Base-by-base conservation (phyloP, 2,329 filamentous ascomycete species). In the Phialophora macrospora region DNA sequence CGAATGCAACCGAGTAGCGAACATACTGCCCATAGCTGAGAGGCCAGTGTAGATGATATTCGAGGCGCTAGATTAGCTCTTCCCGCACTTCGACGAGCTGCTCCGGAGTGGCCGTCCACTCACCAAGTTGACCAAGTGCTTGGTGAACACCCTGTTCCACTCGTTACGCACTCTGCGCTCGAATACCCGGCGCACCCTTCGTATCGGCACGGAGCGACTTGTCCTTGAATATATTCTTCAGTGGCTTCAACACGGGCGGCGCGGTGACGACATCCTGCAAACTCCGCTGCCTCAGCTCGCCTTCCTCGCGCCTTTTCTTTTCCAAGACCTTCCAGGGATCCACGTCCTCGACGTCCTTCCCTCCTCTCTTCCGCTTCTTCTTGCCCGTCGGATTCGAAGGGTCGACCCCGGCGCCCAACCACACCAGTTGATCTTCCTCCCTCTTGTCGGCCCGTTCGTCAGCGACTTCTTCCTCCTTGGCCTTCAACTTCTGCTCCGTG, bases 311-410 rank as follows among this genome's bases (percentile, higher is more conserved):
- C 63, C 88, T 82, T 79, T 87, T 87, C 75, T 84, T 83, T 75
- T 89, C 89, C 70, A 97, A 77, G 67, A 87, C 87, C 51, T 85
- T 87, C 92, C 92, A 96, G 0, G 92, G 91, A 76, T 94, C 91
- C 52, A 89, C 87, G 9, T 88, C 85, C 9, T 62, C 63, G 49
- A 83, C 82, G 28, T 81, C 82, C 55, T 75, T 79, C 4, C 60
- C 72, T 17, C 79, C 80, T 14, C 67, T 64, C 5, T 65, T 73
- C 26, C 64, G 59, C 56, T 80, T 79, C 72, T 79, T 78, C 75
- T 73, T 79, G 78, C 72, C 26, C 8, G 5, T 38, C 12, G 32
- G 55, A 9, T 24, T 58, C 49, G 17, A 54, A 3, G 24, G 76
- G 68, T 90, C 88, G 22, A 81, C 59, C 8, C 66, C 66, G 14